phyloP scores from a whole-genome alignment of 768 basidiomycete species.

The Boletus huronensis region DNA sequence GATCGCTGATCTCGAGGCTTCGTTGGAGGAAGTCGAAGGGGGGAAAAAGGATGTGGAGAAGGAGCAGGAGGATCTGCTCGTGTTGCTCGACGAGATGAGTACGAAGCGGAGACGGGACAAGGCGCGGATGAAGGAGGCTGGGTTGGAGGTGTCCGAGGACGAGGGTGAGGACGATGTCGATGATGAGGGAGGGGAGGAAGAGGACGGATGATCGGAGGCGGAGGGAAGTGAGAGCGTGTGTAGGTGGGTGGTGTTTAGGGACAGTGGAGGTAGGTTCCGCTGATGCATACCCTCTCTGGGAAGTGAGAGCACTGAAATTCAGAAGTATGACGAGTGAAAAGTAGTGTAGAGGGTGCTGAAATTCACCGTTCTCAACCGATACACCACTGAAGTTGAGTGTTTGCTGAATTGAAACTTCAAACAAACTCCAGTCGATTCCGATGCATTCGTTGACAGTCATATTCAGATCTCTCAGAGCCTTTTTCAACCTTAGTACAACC shows the following conservation, averaged over 20 bases:
- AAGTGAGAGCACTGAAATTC: too few species aligned
- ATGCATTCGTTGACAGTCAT: too few species aligned
- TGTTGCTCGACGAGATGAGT: constrained; percentile 88
- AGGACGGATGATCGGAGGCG: background rate
- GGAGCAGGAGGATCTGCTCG: constrained; percentile 94
- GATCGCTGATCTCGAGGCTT: constrained; percentile 42
- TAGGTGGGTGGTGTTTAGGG: background rate
- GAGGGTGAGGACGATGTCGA: constrained; percentile 73
- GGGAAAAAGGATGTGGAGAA: constrained; percentile 84
- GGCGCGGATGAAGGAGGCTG: constrained; percentile 62
- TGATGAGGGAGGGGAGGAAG: constrained; percentile 36
- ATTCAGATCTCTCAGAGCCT: too few species aligned
- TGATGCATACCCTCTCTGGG: too few species aligned
- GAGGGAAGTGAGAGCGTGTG: background rate
- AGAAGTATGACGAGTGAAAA: too few species aligned
- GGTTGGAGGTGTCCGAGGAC: constrained; percentile 89
- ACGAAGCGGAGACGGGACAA: constrained; percentile 86
- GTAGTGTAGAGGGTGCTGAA: too few species aligned
- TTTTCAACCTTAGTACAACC: too few species aligned
- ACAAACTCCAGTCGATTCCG: too few species aligned
- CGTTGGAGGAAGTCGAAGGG: constrained; percentile 52
- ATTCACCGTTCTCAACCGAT: too few species aligned
- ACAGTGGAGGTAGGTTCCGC: background rate
- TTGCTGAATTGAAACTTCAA: too few species aligned
- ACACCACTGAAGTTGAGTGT: too few species aligned